Evolutionary conservation across 2,329 filamentous ascomycete genomes (phyloP).

Genomic region (Amphichorda felina): DNA sequence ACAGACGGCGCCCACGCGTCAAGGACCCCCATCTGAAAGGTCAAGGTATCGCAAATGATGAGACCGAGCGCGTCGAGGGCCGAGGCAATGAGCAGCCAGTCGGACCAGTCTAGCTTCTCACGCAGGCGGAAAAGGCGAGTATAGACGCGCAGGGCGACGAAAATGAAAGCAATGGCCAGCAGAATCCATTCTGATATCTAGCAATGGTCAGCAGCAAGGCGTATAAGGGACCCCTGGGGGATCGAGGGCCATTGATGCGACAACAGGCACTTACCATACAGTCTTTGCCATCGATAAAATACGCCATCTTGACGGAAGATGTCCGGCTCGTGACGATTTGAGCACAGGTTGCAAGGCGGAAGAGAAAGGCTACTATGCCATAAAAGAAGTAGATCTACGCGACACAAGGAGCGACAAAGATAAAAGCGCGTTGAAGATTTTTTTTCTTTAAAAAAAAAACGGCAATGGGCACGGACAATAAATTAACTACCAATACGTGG

Average conservation of each 20-base stretch:
- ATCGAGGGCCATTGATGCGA: no score
- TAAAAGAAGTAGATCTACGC: no score
- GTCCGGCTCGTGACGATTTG: no score
- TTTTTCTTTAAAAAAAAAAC: no score
- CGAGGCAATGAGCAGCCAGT: slow-evolving; percentile 14
- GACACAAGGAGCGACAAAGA: no score
- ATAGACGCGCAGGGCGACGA: slow-evolving; percentile 17
- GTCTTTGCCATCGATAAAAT: slow-evolving; percentile 12
- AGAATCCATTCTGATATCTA: slow-evolving; percentile 21
- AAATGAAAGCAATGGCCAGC: slow-evolving; percentile 12
- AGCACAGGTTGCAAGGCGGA: no score
- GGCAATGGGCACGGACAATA: no score
- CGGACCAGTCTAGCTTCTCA: slow-evolving; percentile 15
- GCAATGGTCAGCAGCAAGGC: slow-evolving; percentile 1
- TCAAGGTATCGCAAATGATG: slow-evolving; percentile 21
- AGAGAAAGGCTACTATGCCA: no score
- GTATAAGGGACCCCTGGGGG: no score
- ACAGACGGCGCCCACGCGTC: slow-evolving; percentile 16
- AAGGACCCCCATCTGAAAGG: slow-evolving; percentile 17
- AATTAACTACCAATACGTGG: no score
- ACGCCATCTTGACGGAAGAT: no score
- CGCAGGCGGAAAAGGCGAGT: slow-evolving; percentile 17
- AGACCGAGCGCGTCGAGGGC: slow-evolving; percentile 17
- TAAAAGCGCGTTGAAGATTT: no score
- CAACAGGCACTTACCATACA: slow-evolving; percentile 10